Percentiles rank a stretch among this genome's conserved stretches.
Evolutionary conservation across 2,329 filamentous ascomycete species (phyloP).

Genomic region (Diaporthe citri): DNA sequence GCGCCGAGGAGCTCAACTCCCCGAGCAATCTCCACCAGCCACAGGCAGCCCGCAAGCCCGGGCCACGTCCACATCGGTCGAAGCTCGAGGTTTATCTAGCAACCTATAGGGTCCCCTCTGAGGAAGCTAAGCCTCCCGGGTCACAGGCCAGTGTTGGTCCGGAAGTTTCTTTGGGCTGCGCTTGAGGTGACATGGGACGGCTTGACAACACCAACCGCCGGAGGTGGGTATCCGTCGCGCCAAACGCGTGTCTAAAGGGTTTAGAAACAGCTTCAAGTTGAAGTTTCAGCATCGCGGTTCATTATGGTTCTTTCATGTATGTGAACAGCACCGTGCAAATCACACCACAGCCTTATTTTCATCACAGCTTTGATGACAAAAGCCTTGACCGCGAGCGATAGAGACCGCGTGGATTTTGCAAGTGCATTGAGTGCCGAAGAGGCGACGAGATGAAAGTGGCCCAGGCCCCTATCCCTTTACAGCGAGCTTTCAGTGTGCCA

Average conservation of each 20-base stretch:
- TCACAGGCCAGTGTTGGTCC: slow-evolving; percentile 6
- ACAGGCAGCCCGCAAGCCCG: background rate
- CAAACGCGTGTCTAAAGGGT: slow-evolving; percentile 11
- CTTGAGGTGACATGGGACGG: slow-evolving; percentile 8
- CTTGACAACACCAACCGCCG: background rate
- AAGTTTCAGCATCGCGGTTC: background rate
- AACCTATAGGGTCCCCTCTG: background rate
- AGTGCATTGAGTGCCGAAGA: background rate
- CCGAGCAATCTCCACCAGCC: slow-evolving; percentile 17
- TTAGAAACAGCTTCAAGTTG: slow-evolving; percentile 24
- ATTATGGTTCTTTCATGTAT: background rate
- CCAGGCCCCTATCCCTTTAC: background rate
- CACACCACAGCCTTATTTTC: background rate
- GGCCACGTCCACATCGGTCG: slow-evolving; percentile 13
- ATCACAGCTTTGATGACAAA: background rate
- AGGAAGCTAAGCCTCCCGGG: slow-evolving; percentile 21
- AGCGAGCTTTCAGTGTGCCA: too few relatives aligned
- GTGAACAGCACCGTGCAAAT: background rate
- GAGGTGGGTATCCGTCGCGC: background rate
- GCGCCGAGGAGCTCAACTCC: slow-evolving; percentile 5
- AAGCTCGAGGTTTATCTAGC: slow-evolving; percentile 8
- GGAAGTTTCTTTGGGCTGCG: slow-evolving; percentile 15
- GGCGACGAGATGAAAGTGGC: background rate
- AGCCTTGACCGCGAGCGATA: background rate
- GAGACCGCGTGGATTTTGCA: background rate